Evolutionary conservation across 495 filamentous ascomycete genomes (phyloP), one percentile per base, ranked within the genome.

Genomic region (Talaromyces ruber): DNA sequence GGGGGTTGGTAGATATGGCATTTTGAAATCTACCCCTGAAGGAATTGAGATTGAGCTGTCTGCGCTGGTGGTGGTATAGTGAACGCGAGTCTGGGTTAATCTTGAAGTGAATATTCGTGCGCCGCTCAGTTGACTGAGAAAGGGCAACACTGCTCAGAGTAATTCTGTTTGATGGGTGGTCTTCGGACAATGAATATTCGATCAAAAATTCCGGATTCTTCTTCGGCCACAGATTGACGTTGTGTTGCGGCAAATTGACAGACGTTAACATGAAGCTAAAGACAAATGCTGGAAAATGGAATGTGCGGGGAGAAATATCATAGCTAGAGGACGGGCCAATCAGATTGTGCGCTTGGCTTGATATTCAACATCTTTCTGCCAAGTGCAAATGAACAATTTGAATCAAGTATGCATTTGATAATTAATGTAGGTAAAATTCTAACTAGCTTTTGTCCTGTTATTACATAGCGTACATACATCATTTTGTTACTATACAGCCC

Each of bases 1-100:
- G 64, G 79, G 79, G 45, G 83, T 85, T 6, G 78, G 67, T 55
- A 88, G 76, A 72, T 82, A 81, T n/a, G 84, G 81, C 86, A 88
- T 88, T 45, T 30, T 60, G 32, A 16, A 52, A 7, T 50, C 22
- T 60, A 4, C 18, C 1, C 7, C 25, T 59, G 29, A 6, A 11
- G 3, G 0, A 14, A 28, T 53, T 28, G 51, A 28, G 9, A 26
- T 4, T 14, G 24, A 54, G 7, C n/a, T 14, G 8, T 54, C 51
- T 16, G 22, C 43, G 21, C 1, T 21, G 18, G 34, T 21, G 43
- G 43, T 8, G 43, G 43, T 47, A 4, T 47, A n/a, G 43, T 47
- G 43, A n/a, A 47, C 43, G 4, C n/a, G 16, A 21, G 4, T 8
- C n/a, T n/a, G n/a, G n/a, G n/a, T n/a, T n/a, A n/a, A n/a, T n/a